Evolutionary conservation across 768 basidiomycete genomes (phyloP), one percentile per base, ranked within the genome.

Genomic region (Rhizopogon rudus): DNA sequence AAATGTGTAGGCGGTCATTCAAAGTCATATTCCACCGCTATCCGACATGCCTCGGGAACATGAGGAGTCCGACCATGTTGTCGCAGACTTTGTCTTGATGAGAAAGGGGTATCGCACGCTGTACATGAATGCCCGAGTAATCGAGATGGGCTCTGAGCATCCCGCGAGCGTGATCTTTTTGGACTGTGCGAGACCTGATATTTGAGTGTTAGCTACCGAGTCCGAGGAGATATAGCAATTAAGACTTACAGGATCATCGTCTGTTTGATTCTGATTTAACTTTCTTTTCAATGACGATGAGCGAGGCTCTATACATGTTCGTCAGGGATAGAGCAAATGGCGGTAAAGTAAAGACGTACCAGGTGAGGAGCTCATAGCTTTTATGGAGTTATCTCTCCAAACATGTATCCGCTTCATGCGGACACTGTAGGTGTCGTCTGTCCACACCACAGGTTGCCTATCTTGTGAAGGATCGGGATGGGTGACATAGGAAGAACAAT

Each of bases 1-100:
- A 37, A 44, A 16, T 6, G 42, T 40, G 44, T 29, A 35, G 48
- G 9, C 17, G 49, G 46, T 71, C 59, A 75, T 67, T 91, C 88
- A 55, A 90, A 81, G 22, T 81, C 81, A 68, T 91, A 91, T 59
- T 84, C 82, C 63, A 89, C 88, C 10, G 88, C 88, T 51, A 78
- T 78, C 55, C 78, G 80, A 63, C 88, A 91, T 6, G 88, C 88
- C 63, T 88, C 86, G 63, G 80, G 80, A n/a, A 75, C 72, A 29
- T 73, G 67, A 9, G 77, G 63, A n/a, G 76, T 71, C 40, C 63
- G 72, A 20, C 83, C 87, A 63, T 91, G 88, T 58, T 79, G 79
- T 51, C 77, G 78, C 12, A 91, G 77, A 61, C 77, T 71, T 52
- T 83, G 77, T n/a, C 67, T 76, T 9, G 83, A 79, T 46, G 78